These are phyloP conservation scores for Pythium biforme DNA, from an alignment of 352 stramenopile species.

Conservation along the genomic window DNA sequence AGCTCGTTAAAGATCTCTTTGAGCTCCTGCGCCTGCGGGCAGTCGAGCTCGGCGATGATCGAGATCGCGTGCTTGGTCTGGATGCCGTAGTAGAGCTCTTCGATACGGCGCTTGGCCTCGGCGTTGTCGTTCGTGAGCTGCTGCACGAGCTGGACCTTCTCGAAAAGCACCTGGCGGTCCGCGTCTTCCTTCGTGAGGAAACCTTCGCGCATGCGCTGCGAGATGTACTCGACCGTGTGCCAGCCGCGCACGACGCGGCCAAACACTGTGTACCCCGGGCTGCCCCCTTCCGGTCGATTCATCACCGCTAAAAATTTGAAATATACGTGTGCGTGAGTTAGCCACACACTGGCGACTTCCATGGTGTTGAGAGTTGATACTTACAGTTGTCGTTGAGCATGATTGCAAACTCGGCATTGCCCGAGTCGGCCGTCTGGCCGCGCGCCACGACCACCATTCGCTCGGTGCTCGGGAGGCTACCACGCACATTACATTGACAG, in stretches of 20 bases:
- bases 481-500: too few species aligned
- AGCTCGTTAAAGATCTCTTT: constrained; percentile 82
- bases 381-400: constrained; percentile 83
- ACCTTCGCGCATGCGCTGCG: constrained; percentile 65
- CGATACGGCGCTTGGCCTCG: constrained; percentile 53
- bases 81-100: constrained; percentile 71
- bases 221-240: constrained; percentile 74
- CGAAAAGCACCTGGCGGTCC: constrained; percentile 63
- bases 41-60: constrained; percentile 94
- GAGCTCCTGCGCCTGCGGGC: constrained; percentile 88
- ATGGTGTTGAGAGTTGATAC: neutral
- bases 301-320: constrained; percentile 31
- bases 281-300: constrained; percentile 62
- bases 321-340: neutral
- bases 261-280: constrained; percentile 79
- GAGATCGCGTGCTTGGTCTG: constrained; percentile 87
- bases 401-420: constrained; percentile 82
- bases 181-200: constrained; percentile 71
- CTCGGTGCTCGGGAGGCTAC: constrained; percentile 71
- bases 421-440: constrained; percentile 61
- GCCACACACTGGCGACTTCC: neutral
- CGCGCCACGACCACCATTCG: constrained; percentile 83
- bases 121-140: constrained; percentile 56
- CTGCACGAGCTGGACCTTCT: constrained; percentile 69
- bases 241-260: constrained; percentile 73